A percentile compares a stretch with the other conserved stretches of the same genome.
Evolutionary conservation across 768 basidiomycete species (phyloP).

Genomic region (Plicaturopsis crispa): DNA sequence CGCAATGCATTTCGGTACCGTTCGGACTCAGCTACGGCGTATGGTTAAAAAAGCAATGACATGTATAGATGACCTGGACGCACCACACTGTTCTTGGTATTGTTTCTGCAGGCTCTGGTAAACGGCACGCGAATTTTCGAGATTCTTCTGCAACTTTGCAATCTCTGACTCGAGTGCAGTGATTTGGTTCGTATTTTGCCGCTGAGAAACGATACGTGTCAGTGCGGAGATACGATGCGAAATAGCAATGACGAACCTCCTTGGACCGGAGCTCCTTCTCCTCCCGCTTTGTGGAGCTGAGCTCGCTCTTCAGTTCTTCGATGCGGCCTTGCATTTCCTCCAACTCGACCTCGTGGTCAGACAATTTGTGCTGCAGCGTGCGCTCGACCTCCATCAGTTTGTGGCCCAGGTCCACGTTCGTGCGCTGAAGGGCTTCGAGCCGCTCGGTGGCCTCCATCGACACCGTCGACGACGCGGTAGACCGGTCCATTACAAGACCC

Average conservation of each 20-base stretch:
- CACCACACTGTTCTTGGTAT: conserved; percentile 84
- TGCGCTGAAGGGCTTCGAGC: conserved; percentile 63
- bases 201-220: conserved; percentile 28
- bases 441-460: conserved; percentile 71
- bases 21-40: conserved; percentile 59
- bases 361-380: conserved; percentile 54
- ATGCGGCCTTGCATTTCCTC: conserved; percentile 71
- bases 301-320: conserved; percentile 73
- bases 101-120: conserved; percentile 79
- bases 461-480: conserved; percentile 49
- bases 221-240: conserved; percentile 4
- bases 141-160: conserved; percentile 59
- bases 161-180: conserved; percentile 71
- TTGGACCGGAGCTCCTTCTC: conserved; percentile 89
- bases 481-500: conserved; percentile 56
- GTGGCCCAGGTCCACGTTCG: conserved; percentile 66
- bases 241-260: conserved; percentile 45
- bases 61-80: conserved; percentile 18
- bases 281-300: conserved; percentile 76
- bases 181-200: conserved; percentile 61
- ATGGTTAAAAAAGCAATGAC: not conserved
- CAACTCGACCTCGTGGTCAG: conserved; percentile 76
- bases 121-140: conserved; percentile 66
- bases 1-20: conserved; percentile 69
- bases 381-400: conserved; percentile 73